Base-by-base conservation (phyloP, 148 eudicot species). In the Persicaria tinctoria region DNA sequence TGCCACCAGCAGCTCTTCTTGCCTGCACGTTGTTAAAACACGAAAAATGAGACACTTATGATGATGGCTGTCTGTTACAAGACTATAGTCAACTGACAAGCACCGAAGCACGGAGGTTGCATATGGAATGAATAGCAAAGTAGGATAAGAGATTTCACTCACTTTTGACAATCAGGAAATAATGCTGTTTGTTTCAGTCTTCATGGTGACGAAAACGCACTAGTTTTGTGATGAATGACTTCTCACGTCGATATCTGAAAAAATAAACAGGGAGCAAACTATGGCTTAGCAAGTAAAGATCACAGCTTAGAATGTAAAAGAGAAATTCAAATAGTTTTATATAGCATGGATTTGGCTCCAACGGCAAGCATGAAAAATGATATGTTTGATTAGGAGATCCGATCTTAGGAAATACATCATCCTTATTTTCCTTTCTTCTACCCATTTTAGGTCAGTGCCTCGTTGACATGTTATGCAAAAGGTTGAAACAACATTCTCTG, bases 141-240 rank as follows among this genome's bases (percentile, higher is more conserved):
- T n/a, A 54, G 57, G 14, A 54, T 54, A n/a, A 54, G 17, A 12
- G 57, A 13, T 16, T 5, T 14, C 57, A 12, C n/a, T 54, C 57
- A 54, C 57, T 59, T 32, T 1, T 32, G 41, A 32, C 41, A 32
- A 2, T 32, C 41, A 32, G 41, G 41, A 32, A 32, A 32, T 32
- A 32, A 32, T 32, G 41, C 41, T 32, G 41, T 32, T 32, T 32
- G 41, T 32, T 32, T 71, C 53, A 71, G 74, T 48, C 74, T 47
- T 46, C 55, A 5, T 71, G 74, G 47, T 71, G 54, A 17, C 55
- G 74, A 46, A 46, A 47, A 49, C 55, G 55, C 38, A 48, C 12
- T 48, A 71, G 13, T 47, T 48, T 71, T 11, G 14, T 48, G 74
- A 71, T 46, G 74, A 71, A 71, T 46, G 74, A 71, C 55, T 50